Evolutionary conservation across 352 stramenopile species (phyloP).

Genomic region (Salisapilia sapeloensis): DNA sequence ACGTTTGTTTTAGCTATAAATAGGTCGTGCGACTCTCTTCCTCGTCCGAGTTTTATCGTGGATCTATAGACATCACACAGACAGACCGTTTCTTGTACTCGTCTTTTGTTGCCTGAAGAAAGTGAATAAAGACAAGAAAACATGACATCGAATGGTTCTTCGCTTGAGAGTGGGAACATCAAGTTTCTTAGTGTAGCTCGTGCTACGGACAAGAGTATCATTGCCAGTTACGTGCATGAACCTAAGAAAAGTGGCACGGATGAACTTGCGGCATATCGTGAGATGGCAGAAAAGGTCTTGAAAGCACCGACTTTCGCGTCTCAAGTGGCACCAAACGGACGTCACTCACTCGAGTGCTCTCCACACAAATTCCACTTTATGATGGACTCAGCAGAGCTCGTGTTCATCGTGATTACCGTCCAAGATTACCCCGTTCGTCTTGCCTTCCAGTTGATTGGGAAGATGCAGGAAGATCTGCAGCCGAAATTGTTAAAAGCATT

Average conservation of each 20-base stretch:
- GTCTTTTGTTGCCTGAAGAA: no score
- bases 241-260: slow-evolving; percentile 28
- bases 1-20: no score
- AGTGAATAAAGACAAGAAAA: slow-evolving; percentile 1
- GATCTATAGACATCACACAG: no score
- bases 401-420: slow-evolving; percentile 61
- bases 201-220: slow-evolving; percentile 63
- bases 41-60: no score
- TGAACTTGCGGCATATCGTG: slow-evolving; percentile 45
- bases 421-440: slow-evolving; percentile 73
- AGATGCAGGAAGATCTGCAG: slow-evolving; percentile 60
- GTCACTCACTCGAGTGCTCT: slow-evolving; percentile 75
- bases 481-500: slow-evolving; percentile 61
- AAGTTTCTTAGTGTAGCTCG: slow-evolving; percentile 73
- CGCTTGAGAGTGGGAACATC: slow-evolving; percentile 62
- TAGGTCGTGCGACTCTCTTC: no score
- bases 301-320: slow-evolving; percentile 71
- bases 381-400: slow-evolving; percentile 79
- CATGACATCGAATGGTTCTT: slow-evolving; percentile 7
- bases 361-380: slow-evolving; percentile 82
- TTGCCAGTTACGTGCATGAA: slow-evolving; percentile 60
- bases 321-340: slow-evolving; percentile 70
- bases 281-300: slow-evolving; percentile 74
- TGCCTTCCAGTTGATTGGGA: slow-evolving; percentile 66
- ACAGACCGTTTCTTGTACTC: no score